A percentile compares a stretch with the other conserved stretches of the same genome.
Conservation (phyloP, 2,329 filamentous ascomycete species). For the Aspergillus pseudotamarii region DNA sequence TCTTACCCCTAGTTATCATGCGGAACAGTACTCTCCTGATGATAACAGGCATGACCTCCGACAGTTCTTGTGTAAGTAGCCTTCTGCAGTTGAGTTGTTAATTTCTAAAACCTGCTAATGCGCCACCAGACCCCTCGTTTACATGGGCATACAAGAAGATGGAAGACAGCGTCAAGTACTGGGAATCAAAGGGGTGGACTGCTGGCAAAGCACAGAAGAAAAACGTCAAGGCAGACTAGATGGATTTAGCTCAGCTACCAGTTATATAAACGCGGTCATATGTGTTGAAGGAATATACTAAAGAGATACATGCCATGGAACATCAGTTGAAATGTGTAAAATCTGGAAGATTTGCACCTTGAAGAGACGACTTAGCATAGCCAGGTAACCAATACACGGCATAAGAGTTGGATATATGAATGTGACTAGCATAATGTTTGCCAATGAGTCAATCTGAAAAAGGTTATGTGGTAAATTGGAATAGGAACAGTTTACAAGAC, state of each 20-base stretch:
- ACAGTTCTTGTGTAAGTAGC: slow-evolving; percentile 54
- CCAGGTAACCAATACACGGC: background rate
- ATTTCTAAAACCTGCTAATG: background rate
- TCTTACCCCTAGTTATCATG: slow-evolving; percentile 61
- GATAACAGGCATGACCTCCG: slow-evolving; percentile 63
- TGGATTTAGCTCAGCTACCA: background rate
- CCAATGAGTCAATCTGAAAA: background rate
- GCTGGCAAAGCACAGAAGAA: slow-evolving; percentile 37
- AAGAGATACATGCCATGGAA: background rate
- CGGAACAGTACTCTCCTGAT: slow-evolving; percentile 55
- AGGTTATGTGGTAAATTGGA: background rate
- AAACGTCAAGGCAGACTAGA: slow-evolving; percentile 38
- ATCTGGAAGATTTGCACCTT: background rate
- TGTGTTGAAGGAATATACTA: background rate
- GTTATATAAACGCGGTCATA: background rate
- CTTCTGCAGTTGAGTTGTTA: background rate
- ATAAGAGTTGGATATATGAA: background rate
- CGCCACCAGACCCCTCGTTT: slow-evolving; percentile 38
- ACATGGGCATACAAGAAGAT: slow-evolving; percentile 54
- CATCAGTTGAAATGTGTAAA: background rate
- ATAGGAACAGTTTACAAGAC: background rate
- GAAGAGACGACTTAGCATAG: background rate
- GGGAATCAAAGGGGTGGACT: slow-evolving; percentile 44
- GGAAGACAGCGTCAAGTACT: slow-evolving; percentile 48
- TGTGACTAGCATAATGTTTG: background rate